Evolutionary conservation across 306 rosid genomes (phyloP).

Genomic region (Corylus heterophylla): DNA sequence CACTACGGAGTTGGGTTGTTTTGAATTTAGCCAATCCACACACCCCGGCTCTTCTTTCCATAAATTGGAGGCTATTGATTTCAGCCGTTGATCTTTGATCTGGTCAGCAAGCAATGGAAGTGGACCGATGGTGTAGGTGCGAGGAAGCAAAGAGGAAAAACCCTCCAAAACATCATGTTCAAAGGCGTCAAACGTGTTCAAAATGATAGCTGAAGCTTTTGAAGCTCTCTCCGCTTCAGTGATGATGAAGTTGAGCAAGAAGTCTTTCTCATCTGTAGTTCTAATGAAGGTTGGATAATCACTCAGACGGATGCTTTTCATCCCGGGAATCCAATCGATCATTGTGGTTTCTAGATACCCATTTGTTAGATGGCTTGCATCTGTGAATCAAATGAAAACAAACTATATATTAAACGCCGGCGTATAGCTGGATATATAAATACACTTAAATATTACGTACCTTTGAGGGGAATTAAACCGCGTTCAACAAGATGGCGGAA

Average conservation of each 20-base stretch:
- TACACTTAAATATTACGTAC: no score
- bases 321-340: constrained; percentile 28
- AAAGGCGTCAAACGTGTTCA: constrained; percentile 31
- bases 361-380: constrained; percentile 15
- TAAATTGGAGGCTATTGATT: constrained; percentile 7
- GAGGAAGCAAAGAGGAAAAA: constrained; percentile 15
- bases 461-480: no score
- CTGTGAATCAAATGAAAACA: no score
- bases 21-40: constrained; percentile 14
- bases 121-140: constrained; percentile 17
- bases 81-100: not conserved
- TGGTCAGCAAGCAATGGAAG: not conserved
- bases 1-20: no score
- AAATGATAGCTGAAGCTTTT: constrained; percentile 20
- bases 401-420: no score
- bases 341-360: constrained; percentile 8
- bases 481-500: no score
- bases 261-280: constrained; percentile 9
- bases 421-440: no score
- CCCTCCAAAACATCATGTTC: constrained; percentile 13
- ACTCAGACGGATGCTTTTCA: constrained; percentile 23
- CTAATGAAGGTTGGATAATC: constrained; percentile 20
- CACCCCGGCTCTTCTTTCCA: constrained; percentile 26
- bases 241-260: not conserved
- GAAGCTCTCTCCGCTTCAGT: not conserved